phyloP scores from a whole-genome alignment of 139 green algal genomes.

The Marvania coccoides region DNA sequence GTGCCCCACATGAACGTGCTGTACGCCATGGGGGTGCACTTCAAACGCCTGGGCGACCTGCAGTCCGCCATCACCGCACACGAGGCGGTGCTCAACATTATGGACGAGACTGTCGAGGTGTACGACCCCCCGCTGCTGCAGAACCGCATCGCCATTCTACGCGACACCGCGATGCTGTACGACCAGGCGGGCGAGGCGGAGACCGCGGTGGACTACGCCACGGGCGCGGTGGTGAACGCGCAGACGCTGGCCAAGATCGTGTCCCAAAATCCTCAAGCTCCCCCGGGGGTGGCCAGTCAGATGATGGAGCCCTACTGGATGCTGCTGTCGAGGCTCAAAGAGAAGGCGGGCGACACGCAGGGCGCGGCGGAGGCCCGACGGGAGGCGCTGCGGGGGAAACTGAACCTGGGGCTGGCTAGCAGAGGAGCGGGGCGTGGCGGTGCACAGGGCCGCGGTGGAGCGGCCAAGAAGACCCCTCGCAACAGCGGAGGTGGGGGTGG shows the following conservation, averaged over 20 bases:
- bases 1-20: slow-evolving; percentile 28
- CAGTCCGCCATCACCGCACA: slow-evolving; percentile 18
- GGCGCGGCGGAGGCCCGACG: slow-evolving; percentile 18
- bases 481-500: too few relatives aligned
- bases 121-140: slow-evolving; percentile 31
- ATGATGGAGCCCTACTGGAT: slow-evolving; percentile 27
- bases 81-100: slow-evolving; percentile 21
- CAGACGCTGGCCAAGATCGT: slow-evolving; percentile 1
- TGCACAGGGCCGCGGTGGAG: background rate
- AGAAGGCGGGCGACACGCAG: slow-evolving; percentile 20
- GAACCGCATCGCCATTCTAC: slow-evolving; percentile 24
- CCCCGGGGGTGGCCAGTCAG: background rate
- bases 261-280: background rate
- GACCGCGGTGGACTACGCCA: slow-evolving; percentile 24
- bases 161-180: slow-evolving; percentile 23
- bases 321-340: slow-evolving; percentile 20
- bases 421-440: background rate
- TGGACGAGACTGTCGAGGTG: slow-evolving; percentile 29
- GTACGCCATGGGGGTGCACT: slow-evolving; percentile 22
- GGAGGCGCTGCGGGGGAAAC: background rate
- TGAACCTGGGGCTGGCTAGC: background rate
- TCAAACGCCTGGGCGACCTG: slow-evolving; percentile 1
- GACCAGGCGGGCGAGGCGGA: slow-evolving; percentile 15
- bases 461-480: background rate
- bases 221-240: slow-evolving; percentile 25